Evolutionary conservation across 2,329 filamentous ascomycete genomes (phyloP), one percentile per base, ranked within the genome.

Genomic region (Lecanicillium sp.): DNA sequence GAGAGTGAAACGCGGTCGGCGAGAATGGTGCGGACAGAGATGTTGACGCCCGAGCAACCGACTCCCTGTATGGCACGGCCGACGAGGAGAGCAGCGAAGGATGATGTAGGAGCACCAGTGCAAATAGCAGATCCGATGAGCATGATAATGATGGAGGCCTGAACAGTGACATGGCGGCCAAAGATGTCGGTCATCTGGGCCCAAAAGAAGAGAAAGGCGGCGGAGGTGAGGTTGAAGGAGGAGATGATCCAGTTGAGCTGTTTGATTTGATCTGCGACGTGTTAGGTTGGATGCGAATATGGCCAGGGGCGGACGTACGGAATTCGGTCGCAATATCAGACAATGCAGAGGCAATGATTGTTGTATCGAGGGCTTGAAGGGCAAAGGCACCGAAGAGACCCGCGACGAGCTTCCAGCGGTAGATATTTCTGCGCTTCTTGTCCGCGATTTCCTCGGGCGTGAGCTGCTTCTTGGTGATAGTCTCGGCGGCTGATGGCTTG

Each of bases 211-310:
- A 83, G 76, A 56, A 83, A 83, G 1, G 79, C 73, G 1, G 81
- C 79, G 0, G 76, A 75, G 2, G 78, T 81, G 15, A 85, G 65
- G 33, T 79, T 83, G 63, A 83, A 85, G 7, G 78, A 70, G 1
- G 81, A 79, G 23, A 84, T 74, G 56, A 85, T 81, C 78, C 79
- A 83, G 56, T 81, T 82, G 1, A 82, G 67, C 54, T 79, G 49
- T 17, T 48, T 73, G 29, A 73, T 66, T 3, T 77, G 59, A 58
- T 76, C 59, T 54, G 71, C 73, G 56, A 83, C n/a, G 83, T 55
- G 83, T 26, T 74, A 1, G 73, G 69, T 8, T 79, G 79, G 45
- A 84, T 83, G n/a, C n/a, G n/a, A 38, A 71, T 75, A 23, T 8
- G 14, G 21, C 5, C 12, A 20, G 8, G 6, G 21, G 17, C 3